A percentile compares a stretch with the other conserved stretches of the same genome.
phyloP scores from a whole-genome alignment of 2,329 filamentous ascomycete species.

The Venturia asperata region DNA sequence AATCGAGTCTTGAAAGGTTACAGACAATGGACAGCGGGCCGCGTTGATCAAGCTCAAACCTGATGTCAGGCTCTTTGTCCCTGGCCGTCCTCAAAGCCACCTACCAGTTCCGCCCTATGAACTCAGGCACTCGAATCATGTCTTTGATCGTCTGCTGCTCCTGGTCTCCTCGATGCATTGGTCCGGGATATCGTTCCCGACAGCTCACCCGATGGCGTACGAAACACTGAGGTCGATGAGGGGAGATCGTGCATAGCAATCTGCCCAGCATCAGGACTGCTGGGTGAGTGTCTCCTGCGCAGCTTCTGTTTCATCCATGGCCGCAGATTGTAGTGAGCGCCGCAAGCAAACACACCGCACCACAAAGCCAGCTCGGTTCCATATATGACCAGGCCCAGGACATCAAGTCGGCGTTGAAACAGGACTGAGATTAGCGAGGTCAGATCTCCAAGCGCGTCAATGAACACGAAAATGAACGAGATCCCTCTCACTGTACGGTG shows the following conservation, averaged over 20 bases:
- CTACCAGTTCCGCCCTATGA: background rate
- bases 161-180: slow-evolving; percentile 9
- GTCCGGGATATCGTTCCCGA: slow-evolving; percentile 8
- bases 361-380: slow-evolving; percentile 58
- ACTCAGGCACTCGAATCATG: background rate
- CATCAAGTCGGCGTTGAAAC: slow-evolving; percentile 52
- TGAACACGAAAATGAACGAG: slow-evolving; percentile 63
- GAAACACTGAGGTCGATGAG: slow-evolving; percentile 58
- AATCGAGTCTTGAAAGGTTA: background rate
- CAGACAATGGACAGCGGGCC: background rate
- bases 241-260: slow-evolving; percentile 45
- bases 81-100: slow-evolving; percentile 9
- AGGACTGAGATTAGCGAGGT: slow-evolving; percentile 59
- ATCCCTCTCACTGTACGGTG: slow-evolving; percentile 63
- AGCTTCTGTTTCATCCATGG: slow-evolving; percentile 47
- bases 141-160: slow-evolving; percentile 14
- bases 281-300: slow-evolving; percentile 22
- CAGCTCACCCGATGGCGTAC: slow-evolving; percentile 44
- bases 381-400: slow-evolving; percentile 61
- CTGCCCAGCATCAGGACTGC: background rate
- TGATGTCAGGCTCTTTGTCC: background rate
- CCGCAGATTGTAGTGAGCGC: slow-evolving; percentile 56
- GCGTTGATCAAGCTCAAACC: background rate
- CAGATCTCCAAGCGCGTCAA: slow-evolving; percentile 62
- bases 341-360: slow-evolving; percentile 59